These are phyloP conservation scores for Penicillium coprophilum DNA, from an alignment of 495 filamentous ascomycete species.

Conservation along the genomic window DNA sequence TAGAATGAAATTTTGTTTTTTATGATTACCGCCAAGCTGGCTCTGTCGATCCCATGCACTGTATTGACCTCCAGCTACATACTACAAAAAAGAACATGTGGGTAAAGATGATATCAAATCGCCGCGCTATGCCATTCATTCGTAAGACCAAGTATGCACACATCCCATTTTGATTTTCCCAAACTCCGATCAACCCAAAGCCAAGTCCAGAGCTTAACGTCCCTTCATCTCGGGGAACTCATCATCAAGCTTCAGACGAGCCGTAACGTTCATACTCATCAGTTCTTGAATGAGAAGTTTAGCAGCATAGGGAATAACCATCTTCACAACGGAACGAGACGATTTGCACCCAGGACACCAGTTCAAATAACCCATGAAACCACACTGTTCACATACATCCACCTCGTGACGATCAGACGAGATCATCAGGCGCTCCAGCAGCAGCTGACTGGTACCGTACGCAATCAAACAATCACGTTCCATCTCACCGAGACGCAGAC, in stretches of 20 bases:
- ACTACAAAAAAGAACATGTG: neutral
- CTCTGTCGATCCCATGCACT: neutral
- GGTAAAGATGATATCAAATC: conserved; percentile 22
- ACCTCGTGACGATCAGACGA: conserved; percentile 86
- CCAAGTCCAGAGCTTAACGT: conserved; percentile 19
- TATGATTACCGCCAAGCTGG: neutral
- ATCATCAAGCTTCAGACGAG: conserved; percentile 81
- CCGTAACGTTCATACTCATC: conserved; percentile 95
- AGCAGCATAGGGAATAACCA: conserved; percentile 98
- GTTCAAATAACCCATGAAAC: conserved; percentile 89
- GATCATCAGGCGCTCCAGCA: conserved; percentile 93
- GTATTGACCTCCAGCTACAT: neutral
- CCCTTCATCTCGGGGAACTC: conserved; percentile 70
- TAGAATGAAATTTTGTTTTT: neutral
- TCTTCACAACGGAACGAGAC: conserved; percentile 73
- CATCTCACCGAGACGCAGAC: conserved; percentile 96
- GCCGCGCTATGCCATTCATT: conserved; percentile 37
- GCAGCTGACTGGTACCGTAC: conserved; percentile 87
- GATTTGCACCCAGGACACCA: conserved; percentile 91
- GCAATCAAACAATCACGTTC: conserved; percentile 97
- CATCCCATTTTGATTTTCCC: conserved; percentile 19
- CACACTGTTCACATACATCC: conserved; percentile 89
- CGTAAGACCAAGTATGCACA: conserved; percentile 20
- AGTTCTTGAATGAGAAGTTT: conserved; percentile 97
- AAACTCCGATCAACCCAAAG: conserved; percentile 9